Evolutionary conservation across 306 rosid species (phyloP).

Genomic region (Quercus dentata): DNA sequence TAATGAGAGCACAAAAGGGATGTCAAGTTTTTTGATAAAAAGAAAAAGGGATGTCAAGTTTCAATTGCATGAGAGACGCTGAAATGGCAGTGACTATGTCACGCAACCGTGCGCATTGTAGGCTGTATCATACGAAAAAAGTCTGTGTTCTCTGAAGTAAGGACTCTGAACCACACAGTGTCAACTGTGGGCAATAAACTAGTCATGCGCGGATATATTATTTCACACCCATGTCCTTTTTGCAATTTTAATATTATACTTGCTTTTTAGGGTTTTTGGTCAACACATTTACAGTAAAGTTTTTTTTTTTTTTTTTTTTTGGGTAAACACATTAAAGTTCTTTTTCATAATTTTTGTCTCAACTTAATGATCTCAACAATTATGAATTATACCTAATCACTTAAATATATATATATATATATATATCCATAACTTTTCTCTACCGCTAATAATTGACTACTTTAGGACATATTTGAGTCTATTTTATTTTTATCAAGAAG

Average conservation of each 20-base stretch:
- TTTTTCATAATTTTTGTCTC: no score
- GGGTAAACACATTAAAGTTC: no score
- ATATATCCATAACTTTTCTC: no score
- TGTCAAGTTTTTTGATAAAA: background rate
- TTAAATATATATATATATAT: no score
- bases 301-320: background rate
- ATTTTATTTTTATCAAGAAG: no score
- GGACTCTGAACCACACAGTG: slow-evolving; percentile 6
- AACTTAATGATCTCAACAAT: no score
- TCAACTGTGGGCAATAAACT: background rate
- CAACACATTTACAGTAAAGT: slow-evolving; percentile 2
- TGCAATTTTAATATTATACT: background rate
- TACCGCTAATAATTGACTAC: no score
- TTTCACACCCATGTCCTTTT: background rate
- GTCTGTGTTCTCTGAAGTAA: background rate
- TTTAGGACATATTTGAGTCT: no score
- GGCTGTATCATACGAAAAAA: slow-evolving; percentile 7
- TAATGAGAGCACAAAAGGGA: background rate
- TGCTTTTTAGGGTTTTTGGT: background rate
- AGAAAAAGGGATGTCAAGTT: background rate
- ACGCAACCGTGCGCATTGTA: slow-evolving; percentile 10
- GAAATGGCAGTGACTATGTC: background rate
- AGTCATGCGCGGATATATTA: background rate
- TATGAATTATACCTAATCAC: no score
- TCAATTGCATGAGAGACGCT: background rate